Evolutionary conservation across 2,329 filamentous ascomycete genomes (phyloP), one percentile per base, ranked within the genome.

Genomic region (Decorospora gaudefroyi): DNA sequence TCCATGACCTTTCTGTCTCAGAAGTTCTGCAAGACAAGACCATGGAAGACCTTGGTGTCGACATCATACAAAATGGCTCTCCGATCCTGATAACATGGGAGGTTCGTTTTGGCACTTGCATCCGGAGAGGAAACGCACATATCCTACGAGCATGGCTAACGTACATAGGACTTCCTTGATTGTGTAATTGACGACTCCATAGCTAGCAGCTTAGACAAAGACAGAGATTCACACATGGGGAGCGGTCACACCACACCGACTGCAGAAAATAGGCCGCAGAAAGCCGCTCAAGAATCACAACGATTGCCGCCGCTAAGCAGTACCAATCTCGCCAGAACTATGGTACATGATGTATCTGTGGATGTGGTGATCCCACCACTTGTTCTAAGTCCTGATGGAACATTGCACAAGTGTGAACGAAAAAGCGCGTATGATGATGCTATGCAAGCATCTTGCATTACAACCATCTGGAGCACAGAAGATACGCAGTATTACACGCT

Each of bases 381-480:
- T 10, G 37, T 37, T 34, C 51, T 51, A 5, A 49, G 46, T 8
- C 25, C 42, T 12, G 50, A 49, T 15, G 46, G 49, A 16, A 28
- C 19, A 4, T 35, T 53, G 16, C 44, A 47, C 26, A 56, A 51
- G 21, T 39, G 31, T 17, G 55, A 61, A 22, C 51, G 38, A 35
- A 57, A 44, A 25, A 32, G 27, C 6, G 41, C 57, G 4, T 50
- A 57, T 18, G 43, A 53, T 6, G 42, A 61, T 21, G 71, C 76
- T 21, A 67, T 82, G 0, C 81, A 81, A 51, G 84, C 87, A 15
- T 86, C 85, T 53, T 88, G 90, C 84, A 88, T 90, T 32, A 81
- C 90, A 15, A 87, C 84, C 0, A 80, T 88, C 5, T 91, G 86
- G 84, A 75, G 80, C n/a, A 80, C 86, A 26, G 81, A 87, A 28